phyloP scores from a whole-genome alignment of 192 early-diverging fungal species.

The Umbelopsis isabellina region DNA sequence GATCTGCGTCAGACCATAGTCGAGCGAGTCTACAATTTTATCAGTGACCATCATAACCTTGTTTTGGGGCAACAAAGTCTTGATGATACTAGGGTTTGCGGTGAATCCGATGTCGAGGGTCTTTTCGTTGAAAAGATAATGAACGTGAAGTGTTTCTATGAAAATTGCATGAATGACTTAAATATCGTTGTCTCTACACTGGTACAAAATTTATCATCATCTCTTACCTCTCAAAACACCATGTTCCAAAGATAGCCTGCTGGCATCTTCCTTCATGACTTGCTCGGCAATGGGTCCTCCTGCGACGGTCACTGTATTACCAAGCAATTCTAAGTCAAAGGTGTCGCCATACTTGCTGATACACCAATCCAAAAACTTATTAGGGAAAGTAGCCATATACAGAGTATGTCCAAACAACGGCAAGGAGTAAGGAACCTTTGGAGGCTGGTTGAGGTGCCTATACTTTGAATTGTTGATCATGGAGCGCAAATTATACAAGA shows the following conservation, averaged over 20 bases:
- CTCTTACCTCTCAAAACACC: slow-evolving; percentile 22
- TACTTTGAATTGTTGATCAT: not conserved
- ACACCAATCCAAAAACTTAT: slow-evolving; percentile 33
- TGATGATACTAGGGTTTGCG: slow-evolving; percentile 27
- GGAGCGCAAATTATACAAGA: not conserved
- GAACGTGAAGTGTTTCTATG: slow-evolving; percentile 26
- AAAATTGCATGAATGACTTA: not conserved
- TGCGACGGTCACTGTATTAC: slow-evolving; percentile 19
- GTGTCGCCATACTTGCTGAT: slow-evolving; percentile 30
- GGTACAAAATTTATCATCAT: not conserved
- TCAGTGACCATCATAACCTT: slow-evolving; percentile 22
- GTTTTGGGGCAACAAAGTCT: not conserved
- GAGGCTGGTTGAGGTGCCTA: slow-evolving; percentile 21
- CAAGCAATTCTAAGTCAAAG: slow-evolving; percentile 25
- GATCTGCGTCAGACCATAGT: slow-evolving; percentile 12
- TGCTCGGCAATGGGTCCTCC: slow-evolving; percentile 26
- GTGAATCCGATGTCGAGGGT: slow-evolving; percentile 30
- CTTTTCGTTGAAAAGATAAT: slow-evolving; percentile 20
- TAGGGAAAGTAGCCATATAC: slow-evolving; percentile 9
- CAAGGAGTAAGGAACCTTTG: slow-evolving; percentile 25
- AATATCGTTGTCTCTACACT: too few relatives aligned
- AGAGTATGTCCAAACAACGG: slow-evolving; percentile 34
- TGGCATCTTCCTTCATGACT: slow-evolving; percentile 21
- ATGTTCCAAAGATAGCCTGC: slow-evolving; percentile 24
- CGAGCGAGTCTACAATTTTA: slow-evolving; percentile 1